Base-by-base conservation (phyloP, 768 basidiomycete species). In the Heimioporus sp. region DNA sequence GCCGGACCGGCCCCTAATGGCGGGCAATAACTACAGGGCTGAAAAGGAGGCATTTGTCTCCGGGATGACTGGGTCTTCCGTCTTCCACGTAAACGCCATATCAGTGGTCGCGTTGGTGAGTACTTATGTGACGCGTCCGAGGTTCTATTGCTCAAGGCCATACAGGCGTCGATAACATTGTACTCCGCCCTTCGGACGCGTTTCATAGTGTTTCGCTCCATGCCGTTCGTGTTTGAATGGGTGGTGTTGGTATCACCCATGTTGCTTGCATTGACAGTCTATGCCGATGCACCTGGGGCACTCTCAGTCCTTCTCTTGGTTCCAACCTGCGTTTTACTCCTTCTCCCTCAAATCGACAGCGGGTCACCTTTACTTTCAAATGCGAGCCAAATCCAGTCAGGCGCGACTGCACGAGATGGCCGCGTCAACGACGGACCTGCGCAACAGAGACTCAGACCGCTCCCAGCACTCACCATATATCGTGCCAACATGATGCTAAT, bases 401-500 rank as follows among this genome's bases (percentile, higher is more conserved):
- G 35, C 1, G 4, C 41, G 15, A 47, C 32, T 9, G 28, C 46
- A 10, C 51, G 48, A 39, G 38, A 50, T 21, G 45, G 31, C 34
- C 34, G 19, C 11, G 11, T 9, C 31, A 38, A 51, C 24, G 30
- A 48, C 15, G 41, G 51, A 12, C 30, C 45, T 5, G 6, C 46
- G 5, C 28, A 57, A 30, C 45, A 28, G 5, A 21, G 59, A n/a
- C 45, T 67, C 16, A 55, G 73, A n/a, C 78, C 77, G 2, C 70
- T 92, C 42, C 82, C 92, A 1, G 86, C 92, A 37, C 66, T 99
- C 50, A 91, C 92, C 11, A 81, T 86, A 0, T 98, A 96, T 66
- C 77, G 97, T 41, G 85, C 94, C 3, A 90, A 97, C 64, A 95
- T 98, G 94, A 87, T 98, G 80, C 73, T 97, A 17, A 83, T 98